Percentiles rank a stretch among this genome's conserved stretches.
Conservation (phyloP, 768 basidiomycete species). For the Mycena leptocephala region DNA sequence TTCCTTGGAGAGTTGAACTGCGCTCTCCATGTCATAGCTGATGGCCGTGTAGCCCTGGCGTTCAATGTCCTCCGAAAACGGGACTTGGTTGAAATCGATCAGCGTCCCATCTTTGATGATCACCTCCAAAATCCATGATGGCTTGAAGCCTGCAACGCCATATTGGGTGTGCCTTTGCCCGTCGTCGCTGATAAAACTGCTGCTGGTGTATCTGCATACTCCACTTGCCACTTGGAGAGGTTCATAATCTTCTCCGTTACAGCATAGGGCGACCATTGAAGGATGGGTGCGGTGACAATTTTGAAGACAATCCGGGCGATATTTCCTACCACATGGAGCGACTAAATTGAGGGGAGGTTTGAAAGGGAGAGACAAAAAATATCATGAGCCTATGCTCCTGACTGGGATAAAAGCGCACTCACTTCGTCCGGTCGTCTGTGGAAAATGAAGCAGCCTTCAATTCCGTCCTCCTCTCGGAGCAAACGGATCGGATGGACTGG, state of each 20-base stretch:
- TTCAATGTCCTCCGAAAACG: background rate
- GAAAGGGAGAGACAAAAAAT: too few species aligned
- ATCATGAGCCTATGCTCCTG: background rate
- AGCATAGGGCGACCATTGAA: background rate
- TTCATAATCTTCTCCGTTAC: background rate
- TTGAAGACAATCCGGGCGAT: background rate
- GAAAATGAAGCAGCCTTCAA: background rate
- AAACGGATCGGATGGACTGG: too few species aligned
- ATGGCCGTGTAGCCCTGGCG: background rate
- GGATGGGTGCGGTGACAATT: background rate
- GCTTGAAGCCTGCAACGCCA: background rate
- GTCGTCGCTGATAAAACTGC: background rate
- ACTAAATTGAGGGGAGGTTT: background rate
- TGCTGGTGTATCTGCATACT: slow-evolving; percentile 1
- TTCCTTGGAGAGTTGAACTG: background rate
- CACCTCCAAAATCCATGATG: slow-evolving; percentile 6
- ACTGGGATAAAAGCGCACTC: background rate
- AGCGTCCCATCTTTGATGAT: background rate
- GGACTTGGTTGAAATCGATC: background rate
- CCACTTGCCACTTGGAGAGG: background rate
- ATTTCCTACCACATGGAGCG: background rate
- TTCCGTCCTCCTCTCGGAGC: too few species aligned
- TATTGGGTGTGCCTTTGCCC: background rate
- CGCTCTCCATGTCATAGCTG: background rate
- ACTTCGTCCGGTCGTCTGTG: background rate